Conservation (phyloP, 805 yeast genomes). For the Tetrapisispora iriomotensis region DNA sequence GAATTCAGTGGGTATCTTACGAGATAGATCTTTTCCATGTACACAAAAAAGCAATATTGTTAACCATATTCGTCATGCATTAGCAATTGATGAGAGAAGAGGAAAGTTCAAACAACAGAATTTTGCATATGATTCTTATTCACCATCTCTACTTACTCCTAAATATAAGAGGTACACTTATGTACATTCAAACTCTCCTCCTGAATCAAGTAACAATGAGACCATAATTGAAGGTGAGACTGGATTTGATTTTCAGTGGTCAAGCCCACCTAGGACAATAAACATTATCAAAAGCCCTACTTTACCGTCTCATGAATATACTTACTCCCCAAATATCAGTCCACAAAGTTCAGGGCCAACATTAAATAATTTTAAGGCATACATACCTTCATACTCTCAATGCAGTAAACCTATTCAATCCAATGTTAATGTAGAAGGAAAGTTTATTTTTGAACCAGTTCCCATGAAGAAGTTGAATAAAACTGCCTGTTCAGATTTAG, state of each 20-base stretch:
- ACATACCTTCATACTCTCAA: background rate
- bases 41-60: constrained; percentile 43
- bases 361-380: background rate
- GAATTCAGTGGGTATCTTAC: constrained; percentile 52
- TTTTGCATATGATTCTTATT: constrained; percentile 36
- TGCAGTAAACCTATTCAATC: background rate
- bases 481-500: constrained; percentile 14
- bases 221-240: background rate
- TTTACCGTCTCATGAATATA: too few species aligned
- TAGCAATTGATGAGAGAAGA: constrained; percentile 57
- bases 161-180: background rate
- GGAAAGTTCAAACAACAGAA: constrained; percentile 51
- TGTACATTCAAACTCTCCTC: constrained; percentile 5
- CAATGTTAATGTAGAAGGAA: constrained; percentile 1
- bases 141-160: constrained; percentile 22
- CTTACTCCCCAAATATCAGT: too few species aligned
- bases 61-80: constrained; percentile 55
- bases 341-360: too few species aligned
- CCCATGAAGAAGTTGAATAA: background rate
- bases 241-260: background rate
- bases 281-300: too few species aligned
- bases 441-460: background rate
- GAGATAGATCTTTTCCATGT: constrained; percentile 51
- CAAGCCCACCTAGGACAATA: too few species aligned
- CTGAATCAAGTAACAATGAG: constrained; percentile 3